These are phyloP conservation scores for Cladobotryum mycophilum DNA, from an alignment of 2,329 filamentous ascomycete species.

Conservation along the genomic window DNA sequence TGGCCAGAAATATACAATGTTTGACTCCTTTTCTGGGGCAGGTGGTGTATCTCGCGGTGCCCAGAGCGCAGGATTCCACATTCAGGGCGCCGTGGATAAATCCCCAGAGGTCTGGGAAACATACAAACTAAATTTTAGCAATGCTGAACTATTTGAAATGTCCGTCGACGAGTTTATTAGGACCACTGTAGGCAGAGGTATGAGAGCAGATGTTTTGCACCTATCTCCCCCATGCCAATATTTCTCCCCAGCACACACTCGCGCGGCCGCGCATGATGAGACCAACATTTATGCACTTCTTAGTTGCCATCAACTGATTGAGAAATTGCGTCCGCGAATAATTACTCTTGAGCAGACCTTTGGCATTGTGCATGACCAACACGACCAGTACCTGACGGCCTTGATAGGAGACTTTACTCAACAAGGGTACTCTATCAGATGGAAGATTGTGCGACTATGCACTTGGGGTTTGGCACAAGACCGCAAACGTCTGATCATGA, in stretches of 20 bases:
- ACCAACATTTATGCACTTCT: constrained; percentile 58
- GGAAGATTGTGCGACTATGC: constrained; percentile 52
- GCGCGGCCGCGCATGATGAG: constrained; percentile 61
- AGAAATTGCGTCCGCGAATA: constrained; percentile 55
- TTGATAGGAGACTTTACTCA: constrained; percentile 60
- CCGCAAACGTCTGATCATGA: constrained; percentile 47
- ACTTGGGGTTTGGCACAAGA: constrained; percentile 46
- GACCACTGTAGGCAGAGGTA: constrained; percentile 17
- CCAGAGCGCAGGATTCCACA: constrained; percentile 45
- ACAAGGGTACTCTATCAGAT: constrained; percentile 62
- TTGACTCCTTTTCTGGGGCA: constrained; percentile 67
- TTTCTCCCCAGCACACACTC: constrained; percentile 67
- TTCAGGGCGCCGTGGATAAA: constrained; percentile 60
- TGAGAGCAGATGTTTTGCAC: constrained; percentile 62
- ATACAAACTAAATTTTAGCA: constrained; percentile 52
- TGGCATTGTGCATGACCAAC: constrained; percentile 52
- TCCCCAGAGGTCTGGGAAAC: constrained; percentile 50
- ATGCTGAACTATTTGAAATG: constrained; percentile 41
- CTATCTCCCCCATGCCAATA: constrained; percentile 72
- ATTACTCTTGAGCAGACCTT: constrained; percentile 76
- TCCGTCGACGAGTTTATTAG: constrained; percentile 45
- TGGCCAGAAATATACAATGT: constrained; percentile 55
- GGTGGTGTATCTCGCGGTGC: constrained; percentile 67
- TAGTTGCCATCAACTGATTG: constrained; percentile 48
- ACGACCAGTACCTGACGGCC: constrained; percentile 49